These are phyloP conservation scores for Toxoplasma gondii DNA, from an alignment of 169 alveolate genomes.

Conservation along the genomic window DNA sequence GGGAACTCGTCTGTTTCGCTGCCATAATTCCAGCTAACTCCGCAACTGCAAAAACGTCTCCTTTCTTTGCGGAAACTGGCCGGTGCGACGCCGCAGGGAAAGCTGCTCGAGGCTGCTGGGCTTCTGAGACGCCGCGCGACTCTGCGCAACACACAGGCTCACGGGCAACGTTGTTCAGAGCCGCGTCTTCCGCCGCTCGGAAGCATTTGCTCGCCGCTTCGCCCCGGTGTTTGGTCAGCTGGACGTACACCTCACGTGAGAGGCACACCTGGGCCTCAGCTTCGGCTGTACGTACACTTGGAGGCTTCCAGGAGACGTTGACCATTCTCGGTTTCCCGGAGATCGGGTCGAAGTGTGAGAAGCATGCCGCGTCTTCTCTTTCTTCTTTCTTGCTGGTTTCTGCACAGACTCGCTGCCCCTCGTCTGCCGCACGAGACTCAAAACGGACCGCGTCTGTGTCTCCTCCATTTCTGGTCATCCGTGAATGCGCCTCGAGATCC, in stretches of 20 bases:
- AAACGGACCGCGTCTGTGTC: too few relatives aligned
- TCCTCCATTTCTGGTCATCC: too few relatives aligned
- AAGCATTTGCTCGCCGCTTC: too few relatives aligned
- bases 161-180: neutral
- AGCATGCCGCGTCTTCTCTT: neutral
- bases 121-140: neutral
- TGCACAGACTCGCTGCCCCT: neutral
- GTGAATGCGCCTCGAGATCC: too few relatives aligned
- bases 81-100: neutral
- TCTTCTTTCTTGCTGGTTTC: neutral
- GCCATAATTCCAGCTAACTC: conserved; percentile 77
- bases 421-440: neutral
- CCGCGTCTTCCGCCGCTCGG: neutral
- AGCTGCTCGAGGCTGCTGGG: neutral
- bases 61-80: neutral
- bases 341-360: neutral
- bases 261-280: neutral
- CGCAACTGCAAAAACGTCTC: conserved; percentile 61
- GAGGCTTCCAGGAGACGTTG: neutral
- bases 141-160: neutral
- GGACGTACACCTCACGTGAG: neutral
- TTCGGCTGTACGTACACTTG: neutral
- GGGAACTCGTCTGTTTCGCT: conserved; percentile 71
- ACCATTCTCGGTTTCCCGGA: conserved; percentile 3
- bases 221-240: neutral